A percentile compares a stretch with the other conserved stretches of the same genome.
These are phyloP conservation scores for Clausena lansium DNA, from an alignment of 345 rosid species.

Conservation along the genomic window DNA sequence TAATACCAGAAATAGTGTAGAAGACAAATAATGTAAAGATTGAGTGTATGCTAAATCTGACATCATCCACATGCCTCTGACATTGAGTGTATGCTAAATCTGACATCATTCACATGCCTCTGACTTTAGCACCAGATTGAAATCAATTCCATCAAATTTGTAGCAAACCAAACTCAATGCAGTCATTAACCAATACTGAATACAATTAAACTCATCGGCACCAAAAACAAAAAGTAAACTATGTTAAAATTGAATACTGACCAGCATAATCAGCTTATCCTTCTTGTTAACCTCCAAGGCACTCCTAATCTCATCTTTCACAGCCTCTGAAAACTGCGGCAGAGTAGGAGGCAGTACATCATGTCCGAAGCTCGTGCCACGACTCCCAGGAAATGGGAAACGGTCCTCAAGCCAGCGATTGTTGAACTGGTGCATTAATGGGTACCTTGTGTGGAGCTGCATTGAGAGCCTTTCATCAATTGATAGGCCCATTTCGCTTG, in stretches of 20 bases:
- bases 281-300: constrained; percentile 25
- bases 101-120: neutral
- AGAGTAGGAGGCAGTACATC: neutral
- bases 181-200: neutral
- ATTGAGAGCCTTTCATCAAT: constrained; percentile 15
- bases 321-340: constrained; percentile 1
- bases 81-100: neutral
- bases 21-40: neutral
- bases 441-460: constrained; percentile 27
- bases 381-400: constrained; percentile 9
- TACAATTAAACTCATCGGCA: neutral
- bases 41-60: neutral
- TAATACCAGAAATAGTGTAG: neutral
- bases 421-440: constrained; percentile 7
- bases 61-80: no score
- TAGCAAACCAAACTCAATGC: neutral
- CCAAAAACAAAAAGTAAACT: neutral
- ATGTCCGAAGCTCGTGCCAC: neutral
- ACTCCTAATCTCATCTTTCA: constrained; percentile 1
- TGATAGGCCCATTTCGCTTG: constrained; percentile 10
- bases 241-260: constrained; percentile 18
- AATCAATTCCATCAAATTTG: neutral
- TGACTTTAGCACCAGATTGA: neutral
- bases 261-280: constrained; percentile 43
- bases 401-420: neutral